Base-by-base conservation (phyloP, 2,329 filamentous ascomycete species). In the Cladosporium oxysporum region DNA sequence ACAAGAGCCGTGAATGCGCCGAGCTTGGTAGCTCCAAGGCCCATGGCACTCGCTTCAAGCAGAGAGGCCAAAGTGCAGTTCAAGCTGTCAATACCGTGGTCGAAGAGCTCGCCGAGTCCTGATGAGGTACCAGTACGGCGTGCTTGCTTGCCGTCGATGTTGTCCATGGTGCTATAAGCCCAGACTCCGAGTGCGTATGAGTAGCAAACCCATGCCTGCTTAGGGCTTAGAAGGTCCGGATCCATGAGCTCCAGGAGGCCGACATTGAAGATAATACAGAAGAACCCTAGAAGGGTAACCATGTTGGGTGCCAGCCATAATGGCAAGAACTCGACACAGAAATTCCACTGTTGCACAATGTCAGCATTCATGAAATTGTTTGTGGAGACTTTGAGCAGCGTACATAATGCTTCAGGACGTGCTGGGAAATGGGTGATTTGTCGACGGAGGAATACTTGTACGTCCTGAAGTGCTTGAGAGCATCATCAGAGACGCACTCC, bases 401-500 rank as follows among this genome's bases (percentile, higher is more conserved):
- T 90, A 98, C 95, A 83, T 97, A 99, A 76, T 96, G 94, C 72
- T 90, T 91, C 60, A 99, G 86, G 76, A 99, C 91, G 80, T 98
- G 96, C 79, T 93, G 87, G 66, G 95, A 98, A 67, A 97, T 88
- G 69, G 91, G 90, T 60, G 93, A 97, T 81, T 97, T 94, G 84
- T 99, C 95, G 79, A 99, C 93, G 74, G 91, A 92, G 73, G 93
- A 96, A 81, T 99, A 99, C 78, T 97, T 96, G 88, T 99, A 99
- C 67, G 90, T 89, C 80, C 93, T 95, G 73, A 99, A 89, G 78
- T 97, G 93, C 67, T 91, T 84, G 72, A 99, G 87, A 64, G 92
- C 92, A 75, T 98, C 93, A 74, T 97, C 92, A 31, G 93, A 96
- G 72, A 98, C 83, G 71, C 83, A 85, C 69, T 88, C 85, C 74